These are phyloP conservation scores for Arthrobotrys conoides DNA, from an alignment of 2,329 filamentous ascomycete species.

Conservation along the genomic window DNA sequence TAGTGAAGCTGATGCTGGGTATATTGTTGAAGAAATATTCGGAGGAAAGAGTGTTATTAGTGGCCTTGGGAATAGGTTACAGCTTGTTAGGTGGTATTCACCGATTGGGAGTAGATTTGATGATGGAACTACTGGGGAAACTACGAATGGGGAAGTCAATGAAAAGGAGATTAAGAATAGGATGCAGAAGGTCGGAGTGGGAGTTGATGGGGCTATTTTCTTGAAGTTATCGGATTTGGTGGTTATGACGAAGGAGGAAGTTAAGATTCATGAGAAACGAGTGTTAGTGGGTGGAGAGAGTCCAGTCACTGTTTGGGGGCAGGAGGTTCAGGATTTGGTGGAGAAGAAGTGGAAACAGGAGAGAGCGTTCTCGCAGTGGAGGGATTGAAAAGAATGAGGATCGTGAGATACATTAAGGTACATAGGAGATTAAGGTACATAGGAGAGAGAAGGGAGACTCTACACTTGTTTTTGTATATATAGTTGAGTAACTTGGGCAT, in stretches of 20 bases:
- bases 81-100: conserved; percentile 81
- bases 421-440: not conserved
- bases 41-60: conserved; percentile 85
- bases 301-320: conserved; percentile 81
- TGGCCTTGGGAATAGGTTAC: conserved; percentile 82
- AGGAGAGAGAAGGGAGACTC: not conserved
- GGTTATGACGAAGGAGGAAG: conserved; percentile 94
- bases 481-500: not conserved
- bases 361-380: conserved; percentile 65
- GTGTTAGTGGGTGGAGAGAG: conserved; percentile 79
- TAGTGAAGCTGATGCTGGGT: conserved; percentile 84
- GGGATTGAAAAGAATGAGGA: conserved; percentile 27
- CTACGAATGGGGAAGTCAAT: conserved; percentile 70
- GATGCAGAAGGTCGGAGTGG: conserved; percentile 76
- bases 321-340: conserved; percentile 77
- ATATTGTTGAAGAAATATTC: conserved; percentile 90
- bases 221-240: conserved; percentile 74
- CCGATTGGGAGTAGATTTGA: conserved; percentile 65
- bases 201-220: conserved; percentile 63
- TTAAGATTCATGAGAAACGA: conserved; percentile 81
- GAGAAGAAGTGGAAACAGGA: conserved; percentile 78
- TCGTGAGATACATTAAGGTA: too few relatives aligned
- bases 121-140: conserved; percentile 74
- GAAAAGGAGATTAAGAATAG: conserved; percentile 81
- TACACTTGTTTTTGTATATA: conserved; percentile 5